Conservation (phyloP, 805 yeast genomes). For the Kluyveromyces siamensis region DNA sequence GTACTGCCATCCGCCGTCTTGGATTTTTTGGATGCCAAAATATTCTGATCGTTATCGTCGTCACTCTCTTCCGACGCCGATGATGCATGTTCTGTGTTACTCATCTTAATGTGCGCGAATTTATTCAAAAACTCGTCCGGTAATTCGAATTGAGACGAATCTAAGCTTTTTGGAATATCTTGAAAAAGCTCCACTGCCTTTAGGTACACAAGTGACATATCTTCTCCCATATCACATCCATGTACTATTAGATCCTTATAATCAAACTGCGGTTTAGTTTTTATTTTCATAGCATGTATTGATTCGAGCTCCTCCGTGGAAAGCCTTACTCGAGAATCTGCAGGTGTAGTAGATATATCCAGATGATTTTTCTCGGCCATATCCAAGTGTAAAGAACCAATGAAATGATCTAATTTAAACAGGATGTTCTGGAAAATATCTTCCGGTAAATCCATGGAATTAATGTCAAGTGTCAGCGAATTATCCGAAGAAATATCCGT, state of each 20-base stretch:
- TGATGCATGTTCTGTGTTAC: not conserved
- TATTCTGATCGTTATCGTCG: not conserved
- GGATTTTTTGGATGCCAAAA: not conserved
- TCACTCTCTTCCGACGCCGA: conserved; percentile 1
- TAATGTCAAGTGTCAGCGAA: conserved; percentile 16
- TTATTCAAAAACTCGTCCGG: conserved; percentile 15
- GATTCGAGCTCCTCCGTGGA: not conserved
- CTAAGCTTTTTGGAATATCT: conserved; percentile 21
- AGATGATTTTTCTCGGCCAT: conserved; percentile 19
- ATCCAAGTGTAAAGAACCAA: conserved; percentile 19
- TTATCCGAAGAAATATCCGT: conserved; percentile 10
- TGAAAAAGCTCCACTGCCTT: conserved; percentile 24
- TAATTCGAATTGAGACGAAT: conserved; percentile 16
- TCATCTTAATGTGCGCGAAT: not conserved
- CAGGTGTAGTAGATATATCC: conserved; percentile 8
- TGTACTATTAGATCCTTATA: conserved; percentile 22
- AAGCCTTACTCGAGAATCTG: not conserved
- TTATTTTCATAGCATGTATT: conserved; percentile 6
- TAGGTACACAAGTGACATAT: conserved; percentile 24
- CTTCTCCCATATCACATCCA: conserved; percentile 25
- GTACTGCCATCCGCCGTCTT: not conserved
- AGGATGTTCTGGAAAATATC: conserved; percentile 13
- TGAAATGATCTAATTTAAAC: conserved; percentile 20
- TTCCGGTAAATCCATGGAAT: conserved; percentile 16
- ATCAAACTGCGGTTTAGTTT: conserved; percentile 11